Conservation (phyloP, 2,329 filamentous ascomycete species). For the Elsinoe fawcettii region DNA sequence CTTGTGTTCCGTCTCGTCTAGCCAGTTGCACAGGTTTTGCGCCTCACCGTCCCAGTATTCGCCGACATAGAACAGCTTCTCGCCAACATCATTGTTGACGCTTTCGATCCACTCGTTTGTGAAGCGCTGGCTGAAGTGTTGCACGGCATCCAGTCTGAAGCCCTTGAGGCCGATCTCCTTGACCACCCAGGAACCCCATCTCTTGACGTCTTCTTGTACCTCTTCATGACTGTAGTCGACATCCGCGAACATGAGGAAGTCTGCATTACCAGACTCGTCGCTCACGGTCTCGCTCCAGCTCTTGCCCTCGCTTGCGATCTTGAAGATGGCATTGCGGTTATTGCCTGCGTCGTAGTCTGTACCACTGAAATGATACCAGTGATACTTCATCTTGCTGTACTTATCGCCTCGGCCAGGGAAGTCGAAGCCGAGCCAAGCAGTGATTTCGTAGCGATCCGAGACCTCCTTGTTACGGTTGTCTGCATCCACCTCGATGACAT, state of each 20-base stretch:
- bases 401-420: slow-evolving; percentile 52
- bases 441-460: slow-evolving; percentile 50
- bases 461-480: slow-evolving; percentile 47
- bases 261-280: slow-evolving; percentile 54
- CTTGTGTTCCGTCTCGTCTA: slow-evolving; percentile 40
- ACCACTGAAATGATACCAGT: slow-evolving; percentile 57
- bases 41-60: slow-evolving; percentile 59
- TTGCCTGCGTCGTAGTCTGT: slow-evolving; percentile 54
- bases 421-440: slow-evolving; percentile 59
- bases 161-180: slow-evolving; percentile 52
- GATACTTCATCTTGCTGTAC: slow-evolving; percentile 55
- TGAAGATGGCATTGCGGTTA: slow-evolving; percentile 53
- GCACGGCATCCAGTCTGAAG: slow-evolving; percentile 60
- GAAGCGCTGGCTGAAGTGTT: slow-evolving; percentile 60
- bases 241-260: slow-evolving; percentile 63
- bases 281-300: slow-evolving; percentile 53
- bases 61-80: slow-evolving; percentile 55
- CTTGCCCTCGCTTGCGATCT: slow-evolving; percentile 54
- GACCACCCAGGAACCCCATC: slow-evolving; percentile 59
- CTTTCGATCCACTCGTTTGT: slow-evolving; percentile 53
- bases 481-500: slow-evolving; percentile 53
- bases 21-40: slow-evolving; percentile 48
- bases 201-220: slow-evolving; percentile 53
- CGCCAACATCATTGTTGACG: slow-evolving; percentile 38
- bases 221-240: slow-evolving; percentile 56